Evolutionary conservation across 2,329 filamentous ascomycete species (phyloP), one percentile per base, ranked within the genome.

Genomic region (Phialophora verrucosa): DNA sequence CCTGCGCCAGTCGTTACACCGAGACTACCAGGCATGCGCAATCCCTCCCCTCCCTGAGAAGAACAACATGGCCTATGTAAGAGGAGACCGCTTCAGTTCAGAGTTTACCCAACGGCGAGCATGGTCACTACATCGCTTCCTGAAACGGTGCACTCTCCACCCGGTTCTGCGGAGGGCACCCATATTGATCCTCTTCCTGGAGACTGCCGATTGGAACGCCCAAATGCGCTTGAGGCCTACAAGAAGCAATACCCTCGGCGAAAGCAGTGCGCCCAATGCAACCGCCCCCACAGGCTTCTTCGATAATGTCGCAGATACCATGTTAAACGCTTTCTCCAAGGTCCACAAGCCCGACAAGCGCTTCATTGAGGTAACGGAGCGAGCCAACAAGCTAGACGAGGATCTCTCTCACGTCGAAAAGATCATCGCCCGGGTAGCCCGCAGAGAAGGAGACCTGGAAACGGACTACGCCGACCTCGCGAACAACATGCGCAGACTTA

Each of bases 11-110:
- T 90, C 91, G 35, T 88, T 99, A 59, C 88, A 85, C 70, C 89
- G 89, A 76, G 93, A 97, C 77, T 98, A 92, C 74, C 92, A 93
- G 66, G 91, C 92, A 81, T 92, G 91, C 78, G 95, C 95, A 56
- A 92, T 99, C 3, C 95, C 95, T 32, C 95, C 95, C 55, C 84
- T 99, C 62, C 95, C 95, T 61, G 95, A 98, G 81, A 99, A 98
- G 84, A 94, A 98, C 83, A 96, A 96, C 80, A 97, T 99, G 91
- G 93, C 97, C 76, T 98, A 98, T 76, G 95, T 98, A 59, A 91
- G 93, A 42, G 95, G 95, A 73, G 94, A 98, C 82, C 90, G 95
- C 69, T 99, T 99, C 79, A 93, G 93, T 8, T 81, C 90, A 58
- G 95, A 98, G 80, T 99, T 99, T 77, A 99, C 93, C 38, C 84